A percentile compares a stretch with the other conserved stretches of the same genome.
Conservation (phyloP, 1,284 basidiomycete genomes). For the Kalmanozyma brasiliensis region DNA sequence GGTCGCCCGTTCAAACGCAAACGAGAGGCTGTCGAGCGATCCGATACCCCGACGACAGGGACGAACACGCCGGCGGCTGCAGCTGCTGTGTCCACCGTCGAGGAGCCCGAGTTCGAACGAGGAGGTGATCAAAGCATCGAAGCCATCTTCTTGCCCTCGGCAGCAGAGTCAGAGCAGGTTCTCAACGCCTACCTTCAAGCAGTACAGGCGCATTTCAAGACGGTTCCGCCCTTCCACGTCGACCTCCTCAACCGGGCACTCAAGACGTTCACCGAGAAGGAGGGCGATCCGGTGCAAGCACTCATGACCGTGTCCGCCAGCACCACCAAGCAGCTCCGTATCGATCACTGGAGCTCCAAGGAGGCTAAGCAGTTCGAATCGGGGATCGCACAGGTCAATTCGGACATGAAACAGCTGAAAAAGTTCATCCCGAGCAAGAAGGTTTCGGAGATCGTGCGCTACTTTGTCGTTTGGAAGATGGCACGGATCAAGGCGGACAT, state of each 20-base stretch:
- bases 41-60: conserved; percentile 43
- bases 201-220: conserved; percentile 38
- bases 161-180: conserved; percentile 63
- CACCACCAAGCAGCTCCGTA: conserved; percentile 73
- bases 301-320: conserved; percentile 76
- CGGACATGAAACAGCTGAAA: conserved; percentile 80
- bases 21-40: conserved; percentile 32
- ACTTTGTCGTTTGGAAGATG: conserved; percentile 88
- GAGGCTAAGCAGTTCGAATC: conserved; percentile 81
- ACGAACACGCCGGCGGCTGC: conserved; percentile 25
- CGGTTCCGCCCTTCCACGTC: conserved; percentile 73
- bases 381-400: conserved; percentile 77
- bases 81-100: conserved; percentile 42
- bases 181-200: conserved; percentile 81
- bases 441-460: conserved; percentile 81
- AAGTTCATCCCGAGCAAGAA: conserved; percentile 79
- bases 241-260: conserved; percentile 85
- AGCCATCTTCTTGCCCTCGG: conserved; percentile 70
- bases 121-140: conserved; percentile 81
- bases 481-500: conserved; percentile 41
- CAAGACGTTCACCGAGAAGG: conserved; percentile 77
- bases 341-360: conserved; percentile 73
- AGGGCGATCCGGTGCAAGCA: conserved; percentile 80
- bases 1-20: conserved; percentile 39
- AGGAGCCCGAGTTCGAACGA: conserved; percentile 71